Conservation (phyloP, 768 basidiomycete genomes). For the Scleroderma bovista region DNA sequence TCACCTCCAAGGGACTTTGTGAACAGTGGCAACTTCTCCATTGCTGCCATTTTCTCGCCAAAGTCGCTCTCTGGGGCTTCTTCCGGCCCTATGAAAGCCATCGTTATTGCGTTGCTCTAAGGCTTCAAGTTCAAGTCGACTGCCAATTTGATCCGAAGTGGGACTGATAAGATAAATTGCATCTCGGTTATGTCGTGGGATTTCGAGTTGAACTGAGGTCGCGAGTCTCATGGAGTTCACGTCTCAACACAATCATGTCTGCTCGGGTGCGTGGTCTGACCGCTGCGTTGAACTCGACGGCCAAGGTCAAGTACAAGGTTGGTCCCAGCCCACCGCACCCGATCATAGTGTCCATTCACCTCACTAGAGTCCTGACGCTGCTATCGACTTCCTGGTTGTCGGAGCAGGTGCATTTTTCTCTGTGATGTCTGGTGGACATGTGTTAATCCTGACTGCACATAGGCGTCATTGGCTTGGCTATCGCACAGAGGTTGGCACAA, state of each 20-base stretch:
- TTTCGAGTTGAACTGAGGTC: no score
- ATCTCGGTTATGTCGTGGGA: no score
- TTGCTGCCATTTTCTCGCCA: slow-evolving; percentile 35
- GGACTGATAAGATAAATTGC: no score
- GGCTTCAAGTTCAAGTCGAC: no score
- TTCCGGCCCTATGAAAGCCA: slow-evolving; percentile 13
- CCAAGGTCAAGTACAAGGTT: slow-evolving; percentile 60
- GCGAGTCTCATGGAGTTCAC: no score
- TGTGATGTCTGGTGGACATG: background rate
- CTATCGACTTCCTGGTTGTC: slow-evolving; percentile 80
- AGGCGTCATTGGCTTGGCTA: slow-evolving; percentile 84
- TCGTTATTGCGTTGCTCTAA: slow-evolving; percentile 6
- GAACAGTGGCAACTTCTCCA: slow-evolving; percentile 81
- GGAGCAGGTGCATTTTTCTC: slow-evolving; percentile 60
- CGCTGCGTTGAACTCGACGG: slow-evolving; percentile 56
- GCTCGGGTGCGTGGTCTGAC: slow-evolving; percentile 42
- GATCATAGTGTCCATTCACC: background rate
- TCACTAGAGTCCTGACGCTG: slow-evolving; percentile 55
- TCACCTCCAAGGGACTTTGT: slow-evolving; percentile 84
- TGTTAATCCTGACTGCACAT: background rate
- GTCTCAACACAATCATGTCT: slow-evolving; percentile 13
- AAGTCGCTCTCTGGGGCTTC: slow-evolving; percentile 19
- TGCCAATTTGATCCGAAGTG: no score
- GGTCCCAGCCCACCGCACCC: background rate
- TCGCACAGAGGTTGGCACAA: slow-evolving; percentile 68